Base-by-base conservation (phyloP, 2,329 filamentous ascomycete species). In the Juglanconis sp. region DNA sequence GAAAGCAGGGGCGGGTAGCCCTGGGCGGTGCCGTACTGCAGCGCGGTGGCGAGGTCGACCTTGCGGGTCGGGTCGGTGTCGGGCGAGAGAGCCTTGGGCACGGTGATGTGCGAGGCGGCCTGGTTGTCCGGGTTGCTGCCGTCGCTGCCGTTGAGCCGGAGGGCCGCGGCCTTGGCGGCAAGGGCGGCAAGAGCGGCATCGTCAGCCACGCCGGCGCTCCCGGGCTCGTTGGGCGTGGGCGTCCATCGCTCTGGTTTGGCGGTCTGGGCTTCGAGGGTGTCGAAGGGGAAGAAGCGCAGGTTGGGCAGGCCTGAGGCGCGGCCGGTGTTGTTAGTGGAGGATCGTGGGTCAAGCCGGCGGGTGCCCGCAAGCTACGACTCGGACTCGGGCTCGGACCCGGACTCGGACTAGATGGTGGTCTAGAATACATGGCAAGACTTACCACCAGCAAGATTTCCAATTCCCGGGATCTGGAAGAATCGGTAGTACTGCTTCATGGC, bases 11-110 rank as follows among this genome's bases (percentile, higher is more conserved):
- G 86, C 1, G 90, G 90, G 67, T 96, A 94, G 51, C 93, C 93
- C 63, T 89, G 82, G 2, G 90, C 87, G n/a, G 83, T 85, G 62
- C 91, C 91, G 77, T 97, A 97, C 75, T 97, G 93, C 56, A 97
- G 79, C 3, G 92, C 92, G 0, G 90, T 89, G 56, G 85, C 82
- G 35, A 96, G 76, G 71, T 96, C 93, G 68, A 96, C 90, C 76
- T 89, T 90, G 69, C 83, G 84, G 35, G 84, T 68, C 0, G 83
- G 79, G 67, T 93, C 83, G 49, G 77, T 68, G 51, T 84, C 80
- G 2, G 30, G 15, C 3, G 77, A 71, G 13, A 84, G 85, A 53
- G 83, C 77, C 71, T 92, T 91, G 32, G 92, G 93, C 0, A 96
- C 87, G 4, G 85, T 78, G 53, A 96, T 77, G 67, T 87, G 87